Percentiles rank a stretch among this genome's conserved stretches.
Conservation (phyloP, 1,284 basidiomycete species). For the Puccinia horiana region DNA sequence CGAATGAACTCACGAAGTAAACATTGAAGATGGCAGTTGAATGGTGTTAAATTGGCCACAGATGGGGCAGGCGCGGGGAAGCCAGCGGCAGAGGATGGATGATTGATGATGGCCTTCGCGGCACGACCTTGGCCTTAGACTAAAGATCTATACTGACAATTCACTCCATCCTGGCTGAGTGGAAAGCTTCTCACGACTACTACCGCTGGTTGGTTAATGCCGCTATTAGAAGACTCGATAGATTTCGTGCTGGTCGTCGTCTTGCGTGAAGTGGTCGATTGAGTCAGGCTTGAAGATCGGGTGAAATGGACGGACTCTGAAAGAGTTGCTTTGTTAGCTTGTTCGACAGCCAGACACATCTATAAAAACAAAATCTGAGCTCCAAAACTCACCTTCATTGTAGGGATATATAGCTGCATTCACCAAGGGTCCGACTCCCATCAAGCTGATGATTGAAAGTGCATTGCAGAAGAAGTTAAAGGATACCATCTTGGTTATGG, state of each 20-base stretch:
- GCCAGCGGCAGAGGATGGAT: neutral
- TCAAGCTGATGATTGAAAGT: slow-evolving; percentile 2
- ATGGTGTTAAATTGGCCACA: slow-evolving; percentile 8
- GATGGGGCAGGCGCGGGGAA: neutral
- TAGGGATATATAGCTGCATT: neutral
- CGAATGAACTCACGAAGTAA: neutral
- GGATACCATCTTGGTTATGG: neutral
- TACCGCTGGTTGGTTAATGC: neutral
- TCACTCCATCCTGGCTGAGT: slow-evolving; percentile 16
- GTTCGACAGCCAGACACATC: neutral
- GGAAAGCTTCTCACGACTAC: slow-evolving; percentile 21
- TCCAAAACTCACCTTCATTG: neutral
- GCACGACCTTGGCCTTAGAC: neutral
- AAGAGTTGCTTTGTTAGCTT: neutral
- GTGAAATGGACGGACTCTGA: slow-evolving; percentile 17
- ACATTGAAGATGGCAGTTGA: slow-evolving; percentile 28
- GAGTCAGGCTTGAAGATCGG: slow-evolving; percentile 3
- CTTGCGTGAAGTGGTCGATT: slow-evolving; percentile 7
- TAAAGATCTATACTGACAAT: neutral
- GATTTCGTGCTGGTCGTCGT: neutral
- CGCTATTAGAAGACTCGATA: neutral
- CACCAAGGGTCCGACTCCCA: slow-evolving; percentile 17
- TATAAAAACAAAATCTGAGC: neutral
- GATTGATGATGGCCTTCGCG: neutral
- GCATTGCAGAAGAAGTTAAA: slow-evolving; percentile 1